Conservation (phyloP, 495 filamentous ascomycete species). For the Pseudomonodictys pantanalensis region DNA sequence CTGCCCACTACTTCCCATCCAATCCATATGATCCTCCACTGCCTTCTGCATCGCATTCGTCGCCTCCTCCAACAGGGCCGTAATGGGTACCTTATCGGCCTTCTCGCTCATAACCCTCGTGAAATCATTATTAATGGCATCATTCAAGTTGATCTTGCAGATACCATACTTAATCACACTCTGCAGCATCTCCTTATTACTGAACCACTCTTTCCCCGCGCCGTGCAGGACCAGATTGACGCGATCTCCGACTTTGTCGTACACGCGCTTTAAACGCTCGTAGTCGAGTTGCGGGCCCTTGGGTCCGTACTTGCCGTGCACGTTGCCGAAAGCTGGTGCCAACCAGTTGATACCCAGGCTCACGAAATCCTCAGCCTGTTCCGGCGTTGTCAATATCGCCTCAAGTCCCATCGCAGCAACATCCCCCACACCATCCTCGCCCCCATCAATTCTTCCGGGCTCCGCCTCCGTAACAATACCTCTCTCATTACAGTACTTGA, state of each 20-base stretch:
- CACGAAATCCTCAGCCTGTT: constrained; percentile 74
- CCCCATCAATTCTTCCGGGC: constrained; percentile 77
- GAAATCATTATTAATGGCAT: constrained; percentile 73
- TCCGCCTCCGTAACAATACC: constrained; percentile 80
- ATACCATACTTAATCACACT: constrained; percentile 69
- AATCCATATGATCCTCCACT: constrained; percentile 72
- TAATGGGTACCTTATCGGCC: constrained; percentile 63
- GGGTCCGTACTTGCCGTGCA: constrained; percentile 79
- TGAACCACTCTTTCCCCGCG: constrained; percentile 60
- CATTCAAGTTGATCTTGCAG: constrained; percentile 79
- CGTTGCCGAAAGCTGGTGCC: constrained; percentile 81
- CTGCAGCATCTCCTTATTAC: constrained; percentile 60
- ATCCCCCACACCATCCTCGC: constrained; percentile 78
- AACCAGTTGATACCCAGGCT: constrained; percentile 78
- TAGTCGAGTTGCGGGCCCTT: constrained; percentile 72
- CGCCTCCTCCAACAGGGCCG: constrained; percentile 67
- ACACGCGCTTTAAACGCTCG: constrained; percentile 63
- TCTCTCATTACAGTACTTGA: constrained; percentile 66
- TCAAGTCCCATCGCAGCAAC: constrained; percentile 62
- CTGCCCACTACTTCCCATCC: constrained; percentile 65
- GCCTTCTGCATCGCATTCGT: constrained; percentile 71
- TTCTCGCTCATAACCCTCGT: constrained; percentile 63
- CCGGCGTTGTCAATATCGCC: constrained; percentile 71
- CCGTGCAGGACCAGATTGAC: constrained; percentile 75
- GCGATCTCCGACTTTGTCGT: constrained; percentile 56